Evolutionary conservation across 495 filamentous ascomycete genomes (phyloP), one percentile per base, ranked within the genome.

Genomic region (Annulohypoxylon moriforme): DNA sequence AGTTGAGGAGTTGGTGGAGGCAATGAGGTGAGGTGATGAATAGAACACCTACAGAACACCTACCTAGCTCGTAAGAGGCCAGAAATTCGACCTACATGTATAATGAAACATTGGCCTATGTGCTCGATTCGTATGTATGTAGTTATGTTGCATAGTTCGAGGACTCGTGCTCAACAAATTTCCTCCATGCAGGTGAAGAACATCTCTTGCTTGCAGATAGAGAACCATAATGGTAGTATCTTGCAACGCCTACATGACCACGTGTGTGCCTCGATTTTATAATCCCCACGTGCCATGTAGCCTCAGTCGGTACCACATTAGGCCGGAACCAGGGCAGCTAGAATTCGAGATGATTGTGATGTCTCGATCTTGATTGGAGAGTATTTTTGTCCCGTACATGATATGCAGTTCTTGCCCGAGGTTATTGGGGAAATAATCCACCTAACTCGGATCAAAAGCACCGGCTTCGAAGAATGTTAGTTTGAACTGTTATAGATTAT

Each of bases 221-320:
- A 44, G 40, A 44, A 44, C 40, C 40, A 20, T 13, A 20, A 44
- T 44, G 40, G 40, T 44, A 44, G 40, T 44, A 44, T 44, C 40
- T 44, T 44, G 40, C n/a, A 44, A 44, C 40, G 40, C 40, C 40
- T 44, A 44, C 40, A 44, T 44, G 40, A 44, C 40, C 40, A 44
- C 40, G 40, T 44, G 40, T 44, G 40, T 20, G 40, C 40, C 40
- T 44, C 40, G 40, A 44, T 44, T 44, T 44, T 44, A 44, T 44
- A 44, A 42, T 44, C 40, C 40, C 40, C 40, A 44, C 40, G 40
- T 44, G 40, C 40, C 40, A 20, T 44, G 40, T 44, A 44, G 40
- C 40, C 40, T 44, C 40, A 44, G 40, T 44, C 40, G 40, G 40
- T 44, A 44, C 40, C 40, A 44, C 16, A 44, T 44, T 44, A n/a